Evolutionary conservation across 192 early-diverging fungal genomes (phyloP), one percentile per base, ranked within the genome.

Genomic region (Allomyces macrogynus): DNA sequence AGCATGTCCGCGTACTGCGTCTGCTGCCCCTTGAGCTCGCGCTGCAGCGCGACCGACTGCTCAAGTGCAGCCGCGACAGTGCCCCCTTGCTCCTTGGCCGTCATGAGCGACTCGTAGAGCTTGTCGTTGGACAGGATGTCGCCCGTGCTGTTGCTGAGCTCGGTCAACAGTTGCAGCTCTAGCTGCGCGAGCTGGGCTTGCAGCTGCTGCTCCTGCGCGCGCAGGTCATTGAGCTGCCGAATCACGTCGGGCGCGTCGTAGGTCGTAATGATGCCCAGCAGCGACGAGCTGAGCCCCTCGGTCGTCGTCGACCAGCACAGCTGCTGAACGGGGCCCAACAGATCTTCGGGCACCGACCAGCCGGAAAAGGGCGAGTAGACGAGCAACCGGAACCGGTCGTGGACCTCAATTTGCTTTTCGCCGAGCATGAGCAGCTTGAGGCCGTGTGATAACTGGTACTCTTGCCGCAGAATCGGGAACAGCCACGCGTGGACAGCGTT

Each of bases 51-150:
- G 20, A 65, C 66, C 7, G 81, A 84, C 61, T 83, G 76, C 32
- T 70, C 25, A 60, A 84, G 63, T 24, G 80, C 70, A 22, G 63
- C 67, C 0, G 73, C 63, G 44, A 84, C 81, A 2, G 67, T 75
- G 14, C 23, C 67, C 64, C 79, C 78, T 63, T 84, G 84, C 23
- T 75, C 78, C 57, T 78, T 81, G 0, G 81, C 77, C 61, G 81
- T 77, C 64, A 80, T 83, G 22, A 84, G 64, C 1, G 72, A 76
- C 12, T 65, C 57, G 23, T 81, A 77, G 27, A 84, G 68, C 14
- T 66, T 72, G 61, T 73, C 69, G 67, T 84, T 83, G 64, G 84
- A 81, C 42, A 84, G 61, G 68, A 84, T 82, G 64, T 84, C 84
- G 27, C 82, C 82, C 60, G 77, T 70, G 10, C 79, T 75, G 54